Percentiles rank a stretch among this genome's conserved stretches.
These are phyloP conservation scores for Citrullus colocynthis DNA, from an alignment of 306 rosid species.

Conservation along the genomic window DNA sequence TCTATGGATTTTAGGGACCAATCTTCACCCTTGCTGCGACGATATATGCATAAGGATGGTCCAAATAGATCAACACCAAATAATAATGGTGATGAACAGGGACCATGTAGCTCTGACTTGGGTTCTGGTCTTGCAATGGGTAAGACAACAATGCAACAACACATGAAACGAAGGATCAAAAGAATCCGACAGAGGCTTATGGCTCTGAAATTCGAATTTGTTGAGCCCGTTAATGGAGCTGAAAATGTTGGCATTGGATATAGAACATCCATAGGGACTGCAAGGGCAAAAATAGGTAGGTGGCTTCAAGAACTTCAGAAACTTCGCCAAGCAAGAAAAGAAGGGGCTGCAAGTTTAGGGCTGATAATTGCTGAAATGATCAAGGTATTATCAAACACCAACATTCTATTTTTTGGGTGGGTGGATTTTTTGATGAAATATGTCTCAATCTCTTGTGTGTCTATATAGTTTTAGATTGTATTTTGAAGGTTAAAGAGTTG, in stretches of 20 bases:
- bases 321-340: constrained; percentile 98
- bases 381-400: constrained; percentile 40
- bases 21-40: constrained; percentile 73
- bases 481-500: not conserved
- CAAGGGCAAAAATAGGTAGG: constrained; percentile 83
- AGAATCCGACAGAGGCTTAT: constrained; percentile 87
- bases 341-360: constrained; percentile 92
- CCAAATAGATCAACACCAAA: constrained; percentile 51
- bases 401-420: not conserved
- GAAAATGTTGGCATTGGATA: constrained; percentile 90
- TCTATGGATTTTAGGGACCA: constrained; percentile 97
- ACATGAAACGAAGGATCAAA: constrained; percentile 90
- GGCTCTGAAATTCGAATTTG: constrained; percentile 87
- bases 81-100: constrained; percentile 55
- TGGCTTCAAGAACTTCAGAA: constrained; percentile 99
- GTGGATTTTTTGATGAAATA: not conserved
- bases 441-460: not conserved
- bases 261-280: constrained; percentile 77
- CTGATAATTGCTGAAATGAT: constrained; percentile 82
- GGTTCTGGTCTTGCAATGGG: constrained; percentile 55
- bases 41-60: constrained; percentile 57
- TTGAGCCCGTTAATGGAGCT: constrained; percentile 60
- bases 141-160: constrained; percentile 49
- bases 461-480: not conserved
- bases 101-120: constrained; percentile 34